phyloP scores from a whole-genome alignment of 345 rosid species.

The Mangifera indica region DNA sequence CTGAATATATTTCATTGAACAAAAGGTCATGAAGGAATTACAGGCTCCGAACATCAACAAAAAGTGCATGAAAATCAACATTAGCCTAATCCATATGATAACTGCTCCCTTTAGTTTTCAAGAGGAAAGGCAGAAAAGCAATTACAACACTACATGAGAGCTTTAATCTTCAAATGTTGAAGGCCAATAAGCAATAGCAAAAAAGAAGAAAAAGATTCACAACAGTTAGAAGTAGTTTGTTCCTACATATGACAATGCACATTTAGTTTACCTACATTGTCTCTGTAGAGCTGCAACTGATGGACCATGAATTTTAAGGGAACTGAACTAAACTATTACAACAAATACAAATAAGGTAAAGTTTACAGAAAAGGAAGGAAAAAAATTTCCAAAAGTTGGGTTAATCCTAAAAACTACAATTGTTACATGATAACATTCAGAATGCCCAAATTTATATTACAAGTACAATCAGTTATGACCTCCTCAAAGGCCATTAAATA shows the following conservation, averaged over 20 bases:
- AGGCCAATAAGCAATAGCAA: background rate
- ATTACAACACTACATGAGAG: background rate
- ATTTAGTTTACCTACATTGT: background rate
- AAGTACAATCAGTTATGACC: background rate
- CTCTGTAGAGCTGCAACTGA: background rate
- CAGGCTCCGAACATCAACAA: no score
- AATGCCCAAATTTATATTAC: background rate
- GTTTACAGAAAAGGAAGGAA: background rate
- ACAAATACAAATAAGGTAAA: background rate
- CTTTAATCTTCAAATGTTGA: background rate
- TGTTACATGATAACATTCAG: background rate
- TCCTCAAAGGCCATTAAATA: background rate
- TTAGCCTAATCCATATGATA: background rate
- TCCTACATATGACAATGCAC: background rate
- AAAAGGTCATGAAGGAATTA: no score
- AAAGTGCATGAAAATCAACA: background rate
- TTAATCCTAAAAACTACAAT: background rate
- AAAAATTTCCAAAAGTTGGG: background rate
- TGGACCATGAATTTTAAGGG: background rate
- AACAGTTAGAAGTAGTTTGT: background rate
- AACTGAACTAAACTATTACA: background rate
- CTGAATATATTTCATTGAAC: no score
- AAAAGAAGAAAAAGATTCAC: background rate
- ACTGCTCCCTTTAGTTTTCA: background rate
- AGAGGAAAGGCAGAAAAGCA: background rate